Conservation (phyloP, 1,139 yeast species). For the Debaryomycetaceae sp. region DNA sequence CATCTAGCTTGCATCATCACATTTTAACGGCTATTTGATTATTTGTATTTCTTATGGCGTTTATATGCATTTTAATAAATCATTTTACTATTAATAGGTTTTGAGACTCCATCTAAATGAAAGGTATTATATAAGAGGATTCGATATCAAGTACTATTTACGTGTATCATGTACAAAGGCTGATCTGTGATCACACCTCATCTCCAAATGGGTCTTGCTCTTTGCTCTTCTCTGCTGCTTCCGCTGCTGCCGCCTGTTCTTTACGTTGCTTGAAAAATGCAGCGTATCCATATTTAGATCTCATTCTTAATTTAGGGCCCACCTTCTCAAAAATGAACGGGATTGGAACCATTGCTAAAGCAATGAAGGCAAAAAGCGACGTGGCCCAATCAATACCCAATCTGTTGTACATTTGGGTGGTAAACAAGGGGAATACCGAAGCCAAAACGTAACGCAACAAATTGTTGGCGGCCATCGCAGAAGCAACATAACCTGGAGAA, state of each 20-base stretch:
- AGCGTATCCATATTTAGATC: conserved; percentile 56
- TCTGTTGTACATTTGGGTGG: conserved; percentile 40
- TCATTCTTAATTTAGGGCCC: conserved; percentile 41
- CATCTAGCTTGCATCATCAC: too few species aligned
- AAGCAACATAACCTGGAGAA: conserved; percentile 72
- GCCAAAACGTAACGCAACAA: conserved; percentile 66
- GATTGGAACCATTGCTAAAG: neutral
- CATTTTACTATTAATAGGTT: too few species aligned
- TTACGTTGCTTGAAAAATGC: conserved; percentile 39
- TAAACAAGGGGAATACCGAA: conserved; percentile 50
- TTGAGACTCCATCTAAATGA: neutral
- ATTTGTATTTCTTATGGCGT: too few species aligned
- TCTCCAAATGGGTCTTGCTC: neutral
- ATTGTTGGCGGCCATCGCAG: conserved; percentile 79
- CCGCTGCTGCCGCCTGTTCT: conserved; percentile 7
- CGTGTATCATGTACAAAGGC: neutral
- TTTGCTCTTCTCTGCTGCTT: conserved; percentile 14
- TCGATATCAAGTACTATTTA: too few species aligned
- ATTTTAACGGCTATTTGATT: too few species aligned
- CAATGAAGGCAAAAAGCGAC: conserved; percentile 22
- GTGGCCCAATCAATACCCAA: conserved; percentile 39
- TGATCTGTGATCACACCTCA: neutral
- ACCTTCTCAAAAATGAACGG: neutral
- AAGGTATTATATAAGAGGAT: neutral
- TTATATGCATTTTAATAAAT: too few species aligned